Evolutionary conservation across 2,329 filamentous ascomycete genomes (phyloP).

Genomic region (Fusarium globosum): DNA sequence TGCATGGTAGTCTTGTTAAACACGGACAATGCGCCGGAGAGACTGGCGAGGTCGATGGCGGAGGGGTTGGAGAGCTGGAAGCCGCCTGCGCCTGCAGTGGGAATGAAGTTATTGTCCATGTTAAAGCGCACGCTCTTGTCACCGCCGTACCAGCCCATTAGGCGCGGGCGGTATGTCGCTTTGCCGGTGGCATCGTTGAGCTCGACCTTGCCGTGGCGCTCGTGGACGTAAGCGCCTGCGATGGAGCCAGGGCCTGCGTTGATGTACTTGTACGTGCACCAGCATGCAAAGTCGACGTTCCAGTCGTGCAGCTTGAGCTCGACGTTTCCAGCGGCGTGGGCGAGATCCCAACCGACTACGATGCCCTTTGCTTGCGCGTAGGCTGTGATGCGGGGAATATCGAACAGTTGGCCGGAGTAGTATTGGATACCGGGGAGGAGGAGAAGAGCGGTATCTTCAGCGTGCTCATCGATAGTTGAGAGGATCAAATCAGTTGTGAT

Average conservation of each 20-base stretch:
- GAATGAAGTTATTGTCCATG: constrained; percentile 85
- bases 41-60: constrained; percentile 79
- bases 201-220: constrained; percentile 72
- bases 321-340: constrained; percentile 88
- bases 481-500: constrained; percentile 79
- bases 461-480: constrained; percentile 78
- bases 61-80: constrained; percentile 89
- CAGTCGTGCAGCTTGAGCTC: constrained; percentile 84
- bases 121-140: constrained; percentile 81
- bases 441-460: constrained; percentile 76
- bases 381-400: constrained; percentile 82
- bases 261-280: constrained; percentile 96
- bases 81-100: constrained; percentile 80
- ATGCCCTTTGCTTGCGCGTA: constrained; percentile 79
- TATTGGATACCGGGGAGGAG: constrained; percentile 91
- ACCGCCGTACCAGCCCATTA: constrained; percentile 89
- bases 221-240: constrained; percentile 83
- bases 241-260: constrained; percentile 87
- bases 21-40: constrained; percentile 77
- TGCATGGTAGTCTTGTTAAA: constrained; percentile 78
- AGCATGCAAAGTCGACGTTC: constrained; percentile 90
- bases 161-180: constrained; percentile 68
- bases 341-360: constrained; percentile 86
- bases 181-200: constrained; percentile 50
- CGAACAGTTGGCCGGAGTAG: constrained; percentile 90